Conservation (phyloP, 345 rosid species). For the Populus simonii region DNA sequence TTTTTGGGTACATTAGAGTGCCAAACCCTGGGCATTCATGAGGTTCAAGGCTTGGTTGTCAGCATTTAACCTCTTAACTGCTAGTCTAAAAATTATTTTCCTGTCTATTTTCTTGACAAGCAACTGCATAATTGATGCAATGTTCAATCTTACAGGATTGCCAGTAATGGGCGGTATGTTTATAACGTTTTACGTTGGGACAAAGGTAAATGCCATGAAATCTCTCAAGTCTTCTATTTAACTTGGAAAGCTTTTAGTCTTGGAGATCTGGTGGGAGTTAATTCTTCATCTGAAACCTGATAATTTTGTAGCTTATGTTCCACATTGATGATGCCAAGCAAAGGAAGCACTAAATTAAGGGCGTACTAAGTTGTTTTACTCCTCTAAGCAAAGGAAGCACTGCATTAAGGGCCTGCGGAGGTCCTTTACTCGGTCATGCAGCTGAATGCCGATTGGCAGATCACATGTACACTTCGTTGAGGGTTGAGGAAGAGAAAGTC, state of each 20-base stretch:
- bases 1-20: too few species aligned
- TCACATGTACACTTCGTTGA: too few species aligned
- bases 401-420: neutral
- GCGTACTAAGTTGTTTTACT: neutral
- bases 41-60: too few species aligned
- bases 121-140: neutral
- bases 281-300: neutral
- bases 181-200: conserved; percentile 64
- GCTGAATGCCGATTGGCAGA: too few species aligned
- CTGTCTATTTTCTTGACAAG: neutral
- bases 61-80: too few species aligned
- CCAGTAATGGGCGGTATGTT: conserved; percentile 61
- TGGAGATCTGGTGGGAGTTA: neutral
- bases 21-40: too few species aligned
- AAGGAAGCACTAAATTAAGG: conserved; percentile 20
- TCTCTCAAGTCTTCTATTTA: neutral
- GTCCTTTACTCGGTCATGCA: neutral
- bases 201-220: conserved; percentile 48
- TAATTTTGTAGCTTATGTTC: conserved; percentile 52
- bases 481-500: neutral
- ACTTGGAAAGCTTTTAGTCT: neutral
- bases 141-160: conserved; percentile 46
- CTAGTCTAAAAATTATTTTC: too few species aligned
- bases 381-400: conserved; percentile 32
- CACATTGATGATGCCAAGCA: conserved; percentile 30